Percentiles rank a stretch among this genome's conserved stretches.
phyloP scores from a whole-genome alignment of 495 filamentous ascomycete genomes.

The Ramalina intermedia region DNA sequence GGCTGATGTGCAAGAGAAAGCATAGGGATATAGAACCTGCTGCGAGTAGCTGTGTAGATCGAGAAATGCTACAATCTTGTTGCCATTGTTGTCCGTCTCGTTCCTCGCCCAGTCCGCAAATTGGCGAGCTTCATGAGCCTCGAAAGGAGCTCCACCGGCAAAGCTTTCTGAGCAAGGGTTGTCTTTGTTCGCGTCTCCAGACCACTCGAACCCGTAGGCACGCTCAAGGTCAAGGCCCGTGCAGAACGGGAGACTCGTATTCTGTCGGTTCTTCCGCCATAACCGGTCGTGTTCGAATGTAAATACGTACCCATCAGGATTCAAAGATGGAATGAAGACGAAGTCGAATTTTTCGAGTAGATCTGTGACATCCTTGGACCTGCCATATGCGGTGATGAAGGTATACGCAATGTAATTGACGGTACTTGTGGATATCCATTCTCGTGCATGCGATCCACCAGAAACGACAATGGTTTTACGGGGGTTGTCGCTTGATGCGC shows the following conservation, averaged over 20 bases:
- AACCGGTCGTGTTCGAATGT: conserved; percentile 84
- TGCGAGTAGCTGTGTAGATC: conserved; percentile 95
- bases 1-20: conserved; percentile 59
- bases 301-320: conserved; percentile 89
- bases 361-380: conserved; percentile 48
- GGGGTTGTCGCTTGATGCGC: conserved; percentile 30
- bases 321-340: conserved; percentile 78
- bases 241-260: conserved; percentile 69
- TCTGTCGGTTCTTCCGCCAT: conserved; percentile 91
- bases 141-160: conserved; percentile 70
- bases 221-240: conserved; percentile 82
- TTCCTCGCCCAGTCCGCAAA: conserved; percentile 79
- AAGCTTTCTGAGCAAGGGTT: conserved; percentile 92
- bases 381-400: conserved; percentile 70
- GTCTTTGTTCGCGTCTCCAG: conserved; percentile 44
- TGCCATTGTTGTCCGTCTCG: conserved; percentile 55
- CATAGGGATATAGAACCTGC: conserved; percentile 85
- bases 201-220: conserved; percentile 73
- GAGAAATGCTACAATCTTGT: conserved; percentile 64
- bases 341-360: conserved; percentile 73
- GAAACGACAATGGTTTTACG: conserved; percentile 71
- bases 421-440: conserved; percentile 91
- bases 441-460: conserved; percentile 78
- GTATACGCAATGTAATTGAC: conserved; percentile 85
- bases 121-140: conserved; percentile 60